Evolutionary conservation across 345 rosid genomes (phyloP).

Genomic region (Eucalyptus tenuipes): DNA sequence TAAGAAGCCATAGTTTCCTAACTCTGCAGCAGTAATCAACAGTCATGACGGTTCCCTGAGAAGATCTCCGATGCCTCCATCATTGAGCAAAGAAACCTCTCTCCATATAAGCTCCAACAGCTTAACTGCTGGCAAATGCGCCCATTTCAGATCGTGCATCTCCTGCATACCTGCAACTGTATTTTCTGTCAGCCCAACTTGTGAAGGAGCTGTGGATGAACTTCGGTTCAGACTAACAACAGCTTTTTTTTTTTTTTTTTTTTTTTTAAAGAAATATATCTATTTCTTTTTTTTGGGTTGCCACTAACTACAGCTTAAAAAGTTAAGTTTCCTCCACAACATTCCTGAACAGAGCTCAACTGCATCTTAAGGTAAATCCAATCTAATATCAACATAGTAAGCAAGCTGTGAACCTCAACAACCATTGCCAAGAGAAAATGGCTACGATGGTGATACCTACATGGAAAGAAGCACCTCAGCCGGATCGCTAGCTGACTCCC

Average conservation of each 20-base stretch:
- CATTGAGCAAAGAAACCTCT: neutral
- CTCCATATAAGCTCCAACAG: neutral
- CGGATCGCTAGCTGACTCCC: neutral
- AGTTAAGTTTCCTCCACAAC: neutral
- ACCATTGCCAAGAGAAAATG: neutral
- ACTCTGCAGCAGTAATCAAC: neutral
- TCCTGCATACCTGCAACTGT: neutral
- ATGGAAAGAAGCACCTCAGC: neutral
- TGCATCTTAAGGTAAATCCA: neutral
- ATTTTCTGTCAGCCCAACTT: neutral
- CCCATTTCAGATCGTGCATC: neutral
- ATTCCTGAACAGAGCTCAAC: neutral
- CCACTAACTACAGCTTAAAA: neutral
- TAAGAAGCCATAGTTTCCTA: neutral
- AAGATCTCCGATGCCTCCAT: neutral
- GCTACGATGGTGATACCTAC: neutral
- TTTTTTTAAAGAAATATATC: no score
- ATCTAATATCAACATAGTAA: neutral
- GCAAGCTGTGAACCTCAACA: neutral
- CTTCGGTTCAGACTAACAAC: neutral
- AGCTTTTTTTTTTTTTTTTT: no score
- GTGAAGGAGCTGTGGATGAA: neutral
- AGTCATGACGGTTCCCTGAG: neutral
- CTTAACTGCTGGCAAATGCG: neutral
- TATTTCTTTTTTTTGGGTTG: no score